Evolutionary conservation across 2,329 filamentous ascomycete species (phyloP).

Genomic region (Microdochium paspali): DNA sequence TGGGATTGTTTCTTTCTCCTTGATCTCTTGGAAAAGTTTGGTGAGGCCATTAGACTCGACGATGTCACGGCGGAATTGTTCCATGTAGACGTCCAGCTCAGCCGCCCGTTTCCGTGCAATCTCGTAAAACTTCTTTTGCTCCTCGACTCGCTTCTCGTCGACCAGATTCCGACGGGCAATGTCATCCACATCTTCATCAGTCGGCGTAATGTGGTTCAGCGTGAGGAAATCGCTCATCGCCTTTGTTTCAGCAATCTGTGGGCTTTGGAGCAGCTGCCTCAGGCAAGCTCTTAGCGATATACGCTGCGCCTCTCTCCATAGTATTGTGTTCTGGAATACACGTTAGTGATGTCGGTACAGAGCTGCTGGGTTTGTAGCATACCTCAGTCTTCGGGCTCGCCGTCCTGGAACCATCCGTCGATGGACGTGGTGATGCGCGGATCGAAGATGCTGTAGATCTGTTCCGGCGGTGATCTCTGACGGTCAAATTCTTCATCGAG

Average conservation of each 20-base stretch:
- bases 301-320: constrained; percentile 83
- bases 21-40: constrained; percentile 87
- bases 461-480: constrained; percentile 30
- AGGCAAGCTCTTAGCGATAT: constrained; percentile 87
- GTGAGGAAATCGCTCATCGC: constrained; percentile 81
- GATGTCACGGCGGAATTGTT: constrained; percentile 66
- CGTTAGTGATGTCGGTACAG: not conserved
- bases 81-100: constrained; percentile 97
- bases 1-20: constrained; percentile 75
- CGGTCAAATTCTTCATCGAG: constrained; percentile 29
- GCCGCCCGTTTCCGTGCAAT: constrained; percentile 83
- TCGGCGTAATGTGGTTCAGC: constrained; percentile 59
- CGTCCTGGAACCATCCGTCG: constrained; percentile 29
- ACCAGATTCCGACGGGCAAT: constrained; percentile 70
- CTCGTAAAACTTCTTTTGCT: constrained; percentile 92
- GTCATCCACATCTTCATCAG: constrained; percentile 76
- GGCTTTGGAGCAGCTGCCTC: constrained; percentile 76
- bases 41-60: constrained; percentile 75
- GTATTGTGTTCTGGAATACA: constrained; percentile 36
- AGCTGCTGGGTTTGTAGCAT: constrained; percentile 6
- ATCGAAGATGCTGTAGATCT: constrained; percentile 23
- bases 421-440: constrained; percentile 28
- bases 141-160: constrained; percentile 81
- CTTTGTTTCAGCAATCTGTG: constrained; percentile 72
- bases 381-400: constrained; percentile 21